A percentile compares a stretch with the other conserved stretches of the same genome.
phyloP scores from a whole-genome alignment of 495 filamentous ascomycete species.

The Hypoxylon crocopeplum region DNA sequence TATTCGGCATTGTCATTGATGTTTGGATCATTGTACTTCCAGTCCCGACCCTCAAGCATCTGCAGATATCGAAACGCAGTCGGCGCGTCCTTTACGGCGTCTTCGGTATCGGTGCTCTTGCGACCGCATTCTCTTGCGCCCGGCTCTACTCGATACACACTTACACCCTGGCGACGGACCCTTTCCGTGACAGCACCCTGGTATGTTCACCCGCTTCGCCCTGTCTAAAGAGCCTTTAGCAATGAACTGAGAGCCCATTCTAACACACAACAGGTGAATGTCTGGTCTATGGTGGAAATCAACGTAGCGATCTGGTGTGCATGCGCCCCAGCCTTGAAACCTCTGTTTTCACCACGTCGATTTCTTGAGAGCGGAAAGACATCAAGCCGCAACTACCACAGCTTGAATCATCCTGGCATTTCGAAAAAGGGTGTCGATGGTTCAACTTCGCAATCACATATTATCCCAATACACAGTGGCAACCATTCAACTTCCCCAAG shows the following conservation, averaged over 20 bases:
- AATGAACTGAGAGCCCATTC: not conserved
- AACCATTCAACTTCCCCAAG: constrained; percentile 10
- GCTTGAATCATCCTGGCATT: not conserved
- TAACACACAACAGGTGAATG: constrained; percentile 39
- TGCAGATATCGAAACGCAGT: constrained; percentile 50
- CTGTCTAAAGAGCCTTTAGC: not conserved
- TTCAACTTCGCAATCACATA: constrained; percentile 30
- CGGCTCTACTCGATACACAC: constrained; percentile 53
- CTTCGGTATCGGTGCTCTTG: constrained; percentile 57
- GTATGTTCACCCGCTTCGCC: constrained; percentile 10
- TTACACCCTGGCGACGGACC: constrained; percentile 43
- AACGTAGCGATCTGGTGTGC: constrained; percentile 46
- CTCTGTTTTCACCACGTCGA: constrained; percentile 26
- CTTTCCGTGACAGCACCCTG: constrained; percentile 46
- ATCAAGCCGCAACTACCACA: constrained; percentile 21
- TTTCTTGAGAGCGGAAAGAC: constrained; percentile 24
- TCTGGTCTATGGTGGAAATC: constrained; percentile 55
- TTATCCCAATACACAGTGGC: constrained; percentile 2
- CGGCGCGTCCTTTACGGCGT: constrained; percentile 51
- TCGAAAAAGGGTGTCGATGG: constrained; percentile 9
- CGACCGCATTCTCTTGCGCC: constrained; percentile 50
- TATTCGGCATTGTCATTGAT: constrained; percentile 60
- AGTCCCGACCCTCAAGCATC: constrained; percentile 49
- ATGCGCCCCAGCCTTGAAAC: constrained; percentile 40
- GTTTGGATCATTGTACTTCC: constrained; percentile 60